Base-by-base conservation (phyloP, 2,329 filamentous ascomycete genomes). In the Cercospora sp. region DNA sequence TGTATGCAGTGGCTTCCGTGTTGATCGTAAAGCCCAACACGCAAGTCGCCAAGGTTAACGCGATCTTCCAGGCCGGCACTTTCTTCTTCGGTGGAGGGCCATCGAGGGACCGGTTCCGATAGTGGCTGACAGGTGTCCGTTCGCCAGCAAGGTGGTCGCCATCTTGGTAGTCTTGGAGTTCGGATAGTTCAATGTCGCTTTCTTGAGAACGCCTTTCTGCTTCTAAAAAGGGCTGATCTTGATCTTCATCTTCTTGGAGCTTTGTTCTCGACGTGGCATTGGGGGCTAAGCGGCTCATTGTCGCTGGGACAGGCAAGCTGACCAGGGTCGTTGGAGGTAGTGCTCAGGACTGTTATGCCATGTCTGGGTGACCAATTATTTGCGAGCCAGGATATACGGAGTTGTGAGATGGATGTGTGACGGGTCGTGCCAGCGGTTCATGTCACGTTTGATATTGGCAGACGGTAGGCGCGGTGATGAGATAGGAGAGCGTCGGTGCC, bases 1-100 rank as follows among this genome's bases (percentile, higher is more conserved):
- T 74, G 66, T 78, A 78, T 8, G 75, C 75, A 3, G 74, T 75
- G 8, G 76, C 72, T 72, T 78, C 77, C 26, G 76, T 78, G 69
- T 78, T 77, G 66, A 76, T 68, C 5, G 72, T 72, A 61, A 77
- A 75, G 18, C 77, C 76, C 6, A 74, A 40, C 5, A 78, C 76
- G 28, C 74, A 76, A 21, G 74, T 57, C 2, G 70, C 24, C 30
- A 78, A 69, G 3, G 74, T 72, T 12, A 71, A 24, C 0, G 68
- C 74, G 24, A 78, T 74, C 37, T 69, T 64, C 18, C 70, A 61
- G 32, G 60, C 66, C 13, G 70, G 66, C 5, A 73, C 69, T 32
- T 63, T 53, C 62, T 72, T 71, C 49, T 65, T 65, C 16, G 63
- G 68, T 12, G 59, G 63, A 26, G 63, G 37, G 37, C 65, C 62